A percentile compares a stretch with the other conserved stretches of the same genome.
phyloP scores from a whole-genome alignment of 2,329 filamentous ascomycete species.

The Sarocladiaceae sp. region DNA sequence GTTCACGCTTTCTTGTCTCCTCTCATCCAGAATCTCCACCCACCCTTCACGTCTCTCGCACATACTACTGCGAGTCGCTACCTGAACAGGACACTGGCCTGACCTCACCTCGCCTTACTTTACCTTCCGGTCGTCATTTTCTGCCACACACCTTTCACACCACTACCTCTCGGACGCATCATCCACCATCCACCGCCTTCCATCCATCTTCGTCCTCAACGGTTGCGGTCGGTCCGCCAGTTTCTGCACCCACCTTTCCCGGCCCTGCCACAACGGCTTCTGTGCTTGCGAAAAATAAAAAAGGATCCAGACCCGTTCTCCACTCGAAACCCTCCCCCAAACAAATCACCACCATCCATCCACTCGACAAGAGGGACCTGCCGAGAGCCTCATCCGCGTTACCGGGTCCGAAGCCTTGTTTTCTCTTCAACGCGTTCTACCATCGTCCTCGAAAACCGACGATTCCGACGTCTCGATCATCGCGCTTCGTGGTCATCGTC shows the following conservation, averaged over 20 bases:
- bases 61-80: constrained; percentile 3
- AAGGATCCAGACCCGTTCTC: constrained; percentile 41
- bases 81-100: not conserved
- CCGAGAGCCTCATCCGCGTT: constrained; percentile 36
- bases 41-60: constrained; percentile 4
- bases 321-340: constrained; percentile 43
- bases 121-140: not conserved
- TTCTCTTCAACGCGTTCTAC: constrained; percentile 5
- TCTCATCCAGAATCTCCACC: constrained; percentile 2
- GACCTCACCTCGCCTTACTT: not conserved
- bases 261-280: constrained; percentile 22
- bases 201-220: constrained; percentile 7
- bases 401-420: constrained; percentile 19
- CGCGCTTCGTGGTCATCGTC: not conserved
- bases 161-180: not conserved
- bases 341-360: constrained; percentile 37
- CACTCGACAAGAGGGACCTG: constrained; percentile 30
- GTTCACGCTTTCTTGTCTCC: constrained; percentile 2
- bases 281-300: constrained; percentile 32
- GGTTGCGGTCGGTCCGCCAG: constrained; percentile 9
- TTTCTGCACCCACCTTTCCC: constrained; percentile 12
- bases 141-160: constrained; percentile 2
- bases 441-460: not conserved
- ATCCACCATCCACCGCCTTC: constrained; percentile 5
- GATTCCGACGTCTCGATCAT: not conserved